These are phyloP conservation scores for Xylaria longipes DNA, from an alignment of 495 filamentous ascomycete species.

Conservation along the genomic window DNA sequence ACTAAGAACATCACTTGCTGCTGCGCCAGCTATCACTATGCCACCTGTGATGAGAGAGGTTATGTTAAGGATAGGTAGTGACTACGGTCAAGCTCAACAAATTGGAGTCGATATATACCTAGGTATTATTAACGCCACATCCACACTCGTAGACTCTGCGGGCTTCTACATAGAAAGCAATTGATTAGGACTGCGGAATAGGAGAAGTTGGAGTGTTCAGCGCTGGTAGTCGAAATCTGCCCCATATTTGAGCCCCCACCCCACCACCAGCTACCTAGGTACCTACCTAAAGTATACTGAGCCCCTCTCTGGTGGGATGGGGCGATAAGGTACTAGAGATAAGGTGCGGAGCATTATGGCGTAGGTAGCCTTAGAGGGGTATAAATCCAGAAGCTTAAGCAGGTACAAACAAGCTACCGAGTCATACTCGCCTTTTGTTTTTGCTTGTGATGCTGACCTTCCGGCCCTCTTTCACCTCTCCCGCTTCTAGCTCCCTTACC, in stretches of 20 bases:
- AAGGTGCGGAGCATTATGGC: not conserved
- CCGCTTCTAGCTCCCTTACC: not conserved
- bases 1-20: no score
- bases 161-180: no score
- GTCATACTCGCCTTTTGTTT: not conserved
- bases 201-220: no score
- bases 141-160: no score
- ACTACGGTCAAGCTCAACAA: no score
- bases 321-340: not conserved
- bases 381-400: slow-evolving; percentile 8
- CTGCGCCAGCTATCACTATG: no score
- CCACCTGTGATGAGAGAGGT: no score
- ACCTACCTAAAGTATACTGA: no score
- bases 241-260: not conserved
- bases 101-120: no score
- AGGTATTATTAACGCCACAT: no score
- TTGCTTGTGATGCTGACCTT: not conserved
- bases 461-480: not conserved
- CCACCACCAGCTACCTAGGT: not conserved
- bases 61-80: no score
- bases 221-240: not conserved
- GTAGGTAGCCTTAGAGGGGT: not conserved
- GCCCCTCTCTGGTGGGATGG: not conserved
- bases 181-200: not conserved
- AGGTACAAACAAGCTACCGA: not conserved